Evolutionary conservation across 176 grass and related monocot genomes (phyloP), one percentile per base, ranked within the genome.

Genomic region (Cocos nucifera): DNA sequence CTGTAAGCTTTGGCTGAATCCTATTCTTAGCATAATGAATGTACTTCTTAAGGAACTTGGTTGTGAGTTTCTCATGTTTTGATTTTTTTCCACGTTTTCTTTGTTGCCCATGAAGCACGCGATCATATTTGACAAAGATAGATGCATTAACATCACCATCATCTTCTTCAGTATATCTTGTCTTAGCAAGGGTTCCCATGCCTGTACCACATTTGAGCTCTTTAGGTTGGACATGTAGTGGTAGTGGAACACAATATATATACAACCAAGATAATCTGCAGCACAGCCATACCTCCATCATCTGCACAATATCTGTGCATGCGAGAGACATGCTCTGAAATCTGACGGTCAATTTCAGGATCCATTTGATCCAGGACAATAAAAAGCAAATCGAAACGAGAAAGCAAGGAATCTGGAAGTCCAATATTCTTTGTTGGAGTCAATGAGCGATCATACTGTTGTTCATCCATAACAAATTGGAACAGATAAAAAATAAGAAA

Each of bases 281-380:
- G 64, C 16, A 28, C 3, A 77, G 44, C 29, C 54, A 39, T 85
- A 98, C 93, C 93, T 80, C 80, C 76, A 77, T 87, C 86, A 74
- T 98, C 87, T 54, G 81, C 77, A 48, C 83, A 91, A 75, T 92
- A 98, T 90, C 93, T 90, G 67, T 98, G 93, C 87, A 98, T 98
- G 4, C 93, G 62, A 24, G 78, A 73, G 64, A 98, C 93, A 70
- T 98, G 93, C 58, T 98, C 93, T 25, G 93, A 84, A 78, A 98
- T 98, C 54, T 88, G 87, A 56, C 87, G 81, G 51, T 98, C 87
- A 22, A 91, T 98, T 72, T 98, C 87, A 76, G 87, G 81, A 65
- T 98, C 87, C 93, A 98, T 98, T 89, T 98, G 93, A 83, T 98
- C 87, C 66, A 98, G 87, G 66, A 98, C 87, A 71, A 98, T 98